Base-by-base conservation (phyloP, 805 yeast genomes). In the Wickerhamiella sergipiensis region DNA sequence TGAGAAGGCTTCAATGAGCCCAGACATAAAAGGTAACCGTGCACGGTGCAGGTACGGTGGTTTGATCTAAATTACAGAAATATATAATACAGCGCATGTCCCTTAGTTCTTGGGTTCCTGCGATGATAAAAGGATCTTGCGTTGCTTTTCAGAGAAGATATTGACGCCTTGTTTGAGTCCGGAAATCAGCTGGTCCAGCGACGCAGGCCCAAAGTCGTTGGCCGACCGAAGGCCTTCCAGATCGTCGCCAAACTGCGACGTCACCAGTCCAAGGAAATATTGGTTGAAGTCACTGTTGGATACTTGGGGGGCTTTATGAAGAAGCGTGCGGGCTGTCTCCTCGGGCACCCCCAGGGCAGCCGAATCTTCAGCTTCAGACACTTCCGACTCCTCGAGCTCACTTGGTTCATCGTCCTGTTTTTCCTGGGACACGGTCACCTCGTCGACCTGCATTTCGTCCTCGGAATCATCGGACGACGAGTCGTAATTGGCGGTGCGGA, bases 161-260 rank as follows among this genome's bases (percentile, higher is more conserved):
- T 67, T 67, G 22, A 57, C 58, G 29, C 72, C 72, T 49, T 64
- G 61, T 51, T 67, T 67, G 44, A 69, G 60, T 1, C 69, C 70
- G 17, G 62, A 59, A 29, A 67, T 61, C 18, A 68, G 57, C 49
- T 64, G 57, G 18, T 57, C 56, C 33, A 69, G 54, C 5, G 67
- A 60, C n/a, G 63, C 61, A 9, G 57, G 56, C 15, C 57, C 57
- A 53, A 78, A 74, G 17, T 69, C 70, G 9, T 75, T 64, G 50
- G 76, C 71, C 50, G 63, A 62, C 18, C 75, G 76, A 50, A 70
- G 65, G 22, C 69, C 58, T 10, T 59, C 64, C 24, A 69, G 63
- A 43, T 71, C 71, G 18, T 68, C 68, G 56, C 80, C 73, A 53
- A 77, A 69, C 57, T 73, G 73, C 12, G 74, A 66, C 48, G 77